Evolutionary conservation across 2,329 filamentous ascomycete genomes (phyloP), one percentile per base, ranked within the genome.

Genomic region (Arthrobotrys musiformis): DNA sequence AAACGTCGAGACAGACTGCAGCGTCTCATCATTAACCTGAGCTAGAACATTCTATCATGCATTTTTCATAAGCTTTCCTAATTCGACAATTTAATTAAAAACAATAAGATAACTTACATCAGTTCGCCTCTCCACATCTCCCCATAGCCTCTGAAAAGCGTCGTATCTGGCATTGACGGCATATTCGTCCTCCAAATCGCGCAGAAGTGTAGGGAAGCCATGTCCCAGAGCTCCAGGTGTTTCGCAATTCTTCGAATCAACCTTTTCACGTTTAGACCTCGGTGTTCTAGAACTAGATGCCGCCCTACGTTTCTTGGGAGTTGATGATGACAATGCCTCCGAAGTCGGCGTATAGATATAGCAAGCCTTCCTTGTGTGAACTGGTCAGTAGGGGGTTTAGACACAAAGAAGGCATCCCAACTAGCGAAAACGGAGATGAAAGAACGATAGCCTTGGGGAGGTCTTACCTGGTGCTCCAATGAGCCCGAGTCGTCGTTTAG

Each of bases 101-200:
- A 11, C 2, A 19, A 11, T 13, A 35, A 11, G 13, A 22, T 26
- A 60, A 66, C 82, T 61, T 80, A 89, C 88, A 82, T 90, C 87
- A 61, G 94, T 90, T 26, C 88, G 87, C 52, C 84, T 82, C 77
- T 93, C 88, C 79, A 92, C 88, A 42, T 86, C 84, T 1, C 85
- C 83, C 93, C 93, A 95, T 60, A 88, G 85, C 64, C 86, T 83
- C 61, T 89, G 84, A 82, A 90, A 94, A 2, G 89, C 84, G 52
- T 85, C 83, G 81, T 89, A 86, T 22, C 92, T 87, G 62, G 89
- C 83, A 6, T 82, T 82, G 22, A 87, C 85, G 66, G 85, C 86
- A 33, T 85, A 84, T 1, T 84, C 80, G 50, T 82, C 84, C 82
- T 91, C 90, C 0, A 83, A 81, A 2, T 88, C 89, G 72, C 86